These are phyloP conservation scores for Noccaea bulbosa DNA, from an alignment of 345 rosid genomes.

Conservation along the genomic window DNA sequence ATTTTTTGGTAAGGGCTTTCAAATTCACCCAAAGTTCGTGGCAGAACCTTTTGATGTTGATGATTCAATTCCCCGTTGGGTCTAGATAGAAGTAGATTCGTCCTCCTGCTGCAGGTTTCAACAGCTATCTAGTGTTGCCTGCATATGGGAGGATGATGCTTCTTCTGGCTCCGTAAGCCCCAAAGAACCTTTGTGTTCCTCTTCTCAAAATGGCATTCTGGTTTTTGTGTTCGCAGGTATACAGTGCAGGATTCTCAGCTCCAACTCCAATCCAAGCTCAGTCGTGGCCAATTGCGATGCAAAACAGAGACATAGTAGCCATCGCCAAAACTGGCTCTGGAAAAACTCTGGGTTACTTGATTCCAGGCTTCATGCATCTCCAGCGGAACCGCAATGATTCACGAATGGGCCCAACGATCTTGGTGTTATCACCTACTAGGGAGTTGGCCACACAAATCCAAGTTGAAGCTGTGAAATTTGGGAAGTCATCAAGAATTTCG, in stretches of 20 bases:
- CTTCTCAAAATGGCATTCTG: conserved; percentile 51
- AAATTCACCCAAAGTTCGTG: conserved; percentile 70
- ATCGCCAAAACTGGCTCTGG: conserved; percentile 98
- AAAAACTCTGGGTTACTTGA: conserved; percentile 88
- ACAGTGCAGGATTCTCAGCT: conserved; percentile 84
- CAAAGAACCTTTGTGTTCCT: conserved; percentile 49
- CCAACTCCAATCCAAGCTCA: conserved; percentile 99
- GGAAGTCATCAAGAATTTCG: conserved; percentile 76
- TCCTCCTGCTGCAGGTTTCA: conserved; percentile 79
- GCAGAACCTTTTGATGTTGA: conserved; percentile 70
- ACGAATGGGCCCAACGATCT: conserved; percentile 84
- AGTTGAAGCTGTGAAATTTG: conserved; percentile 92
- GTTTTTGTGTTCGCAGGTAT: conserved; percentile 72
- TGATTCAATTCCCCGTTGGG: conserved; percentile 54
- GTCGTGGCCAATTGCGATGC: conserved; percentile 96
- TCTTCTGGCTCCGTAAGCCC: conserved; percentile 63
- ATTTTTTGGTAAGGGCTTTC: conserved; percentile 66
- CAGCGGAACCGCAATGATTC: conserved; percentile 64
- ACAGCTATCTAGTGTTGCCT: conserved; percentile 65
- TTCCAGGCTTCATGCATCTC: conserved; percentile 87
- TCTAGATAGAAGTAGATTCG: conserved; percentile 54
- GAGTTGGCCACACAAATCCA: conserved; percentile 97
- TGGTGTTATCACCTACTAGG: conserved; percentile 97
- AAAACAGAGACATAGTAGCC: conserved; percentile 90
- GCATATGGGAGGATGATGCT: conserved; percentile 74